phyloP scores from a whole-genome alignment of 2,329 filamentous ascomycete species.

The Epichloe brachyelytri region DNA sequence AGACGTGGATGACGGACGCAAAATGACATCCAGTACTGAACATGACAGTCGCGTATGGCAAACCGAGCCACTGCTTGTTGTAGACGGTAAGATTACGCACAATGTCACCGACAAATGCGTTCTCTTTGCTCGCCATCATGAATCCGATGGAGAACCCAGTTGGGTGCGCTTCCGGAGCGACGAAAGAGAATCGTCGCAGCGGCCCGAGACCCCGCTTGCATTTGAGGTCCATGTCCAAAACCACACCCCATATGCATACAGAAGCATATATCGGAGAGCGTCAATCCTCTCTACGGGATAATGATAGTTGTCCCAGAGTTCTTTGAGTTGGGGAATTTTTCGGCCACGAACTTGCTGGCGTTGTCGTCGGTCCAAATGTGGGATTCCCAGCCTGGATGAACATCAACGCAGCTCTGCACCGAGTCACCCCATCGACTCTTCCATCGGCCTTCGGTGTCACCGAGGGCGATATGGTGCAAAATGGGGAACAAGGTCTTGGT shows the following conservation, averaged over 20 bases:
- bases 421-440: conserved; percentile 16
- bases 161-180: conserved; percentile 27
- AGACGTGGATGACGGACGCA: conserved; percentile 26
- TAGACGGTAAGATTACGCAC: conserved; percentile 21
- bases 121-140: conserved; percentile 24
- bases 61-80: conserved; percentile 24
- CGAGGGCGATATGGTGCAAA: conserved; percentile 22
- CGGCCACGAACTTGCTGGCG: conserved; percentile 9
- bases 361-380: conserved; percentile 12
- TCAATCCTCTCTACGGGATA: conserved; percentile 61
- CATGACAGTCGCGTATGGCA: conserved; percentile 29
- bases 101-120: conserved; percentile 20
- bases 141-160: conserved; percentile 28
- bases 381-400: conserved; percentile 21
- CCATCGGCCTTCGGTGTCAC: conserved; percentile 10
- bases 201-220: conserved; percentile 26
- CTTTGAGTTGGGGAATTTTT: conserved; percentile 22
- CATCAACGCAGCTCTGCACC: conserved; percentile 19
- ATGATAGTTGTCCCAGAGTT: conserved; percentile 34
- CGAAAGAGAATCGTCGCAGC: conserved; percentile 26
- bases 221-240: conserved; percentile 17
- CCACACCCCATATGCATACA: conserved; percentile 20
- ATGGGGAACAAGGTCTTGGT: conserved; percentile 21
- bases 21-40: conserved; percentile 31
- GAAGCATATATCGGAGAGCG: conserved; percentile 47